Evolutionary conservation across 2,329 filamentous ascomycete genomes (phyloP).

Genomic region (Emmonsiellopsis sp.): DNA sequence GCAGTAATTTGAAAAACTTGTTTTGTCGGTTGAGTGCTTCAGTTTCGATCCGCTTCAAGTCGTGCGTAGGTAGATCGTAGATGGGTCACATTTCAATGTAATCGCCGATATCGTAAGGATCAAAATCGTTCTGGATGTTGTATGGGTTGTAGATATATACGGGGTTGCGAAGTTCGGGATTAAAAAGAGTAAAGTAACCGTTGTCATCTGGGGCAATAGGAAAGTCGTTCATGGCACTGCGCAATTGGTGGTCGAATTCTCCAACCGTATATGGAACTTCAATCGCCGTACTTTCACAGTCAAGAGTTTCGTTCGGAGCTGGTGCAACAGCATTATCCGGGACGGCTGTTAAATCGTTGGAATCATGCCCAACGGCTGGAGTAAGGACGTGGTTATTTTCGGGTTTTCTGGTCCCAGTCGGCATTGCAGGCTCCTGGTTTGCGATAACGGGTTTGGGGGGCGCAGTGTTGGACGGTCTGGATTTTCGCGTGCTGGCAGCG

Average conservation of each 20-base stretch:
- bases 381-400: not conserved
- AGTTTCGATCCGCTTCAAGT: not conserved
- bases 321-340: not conserved
- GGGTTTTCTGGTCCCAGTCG: not conserved
- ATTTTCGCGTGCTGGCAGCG: not conserved
- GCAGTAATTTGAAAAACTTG: not conserved
- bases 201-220: constrained; percentile 8
- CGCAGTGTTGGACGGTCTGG: constrained; percentile 9
- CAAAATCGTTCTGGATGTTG: constrained; percentile 17
- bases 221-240: constrained; percentile 5
- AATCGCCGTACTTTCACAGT: not conserved
- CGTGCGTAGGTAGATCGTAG: not conserved
- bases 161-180: constrained; percentile 11
- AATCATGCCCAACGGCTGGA: not conserved
- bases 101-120: constrained; percentile 18
- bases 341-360: not conserved
- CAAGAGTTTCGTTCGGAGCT: not conserved
- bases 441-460: not conserved
- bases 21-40: not conserved
- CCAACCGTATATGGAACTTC: constrained; percentile 2
- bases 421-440: not conserved
- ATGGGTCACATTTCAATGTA: constrained; percentile 9
- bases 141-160: constrained; percentile 17
- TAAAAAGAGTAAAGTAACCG: constrained; percentile 17
- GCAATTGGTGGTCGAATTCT: constrained; percentile 8